Conservation (phyloP, 2,329 filamentous ascomycete genomes). For the Cladophialophora bantiana region DNA sequence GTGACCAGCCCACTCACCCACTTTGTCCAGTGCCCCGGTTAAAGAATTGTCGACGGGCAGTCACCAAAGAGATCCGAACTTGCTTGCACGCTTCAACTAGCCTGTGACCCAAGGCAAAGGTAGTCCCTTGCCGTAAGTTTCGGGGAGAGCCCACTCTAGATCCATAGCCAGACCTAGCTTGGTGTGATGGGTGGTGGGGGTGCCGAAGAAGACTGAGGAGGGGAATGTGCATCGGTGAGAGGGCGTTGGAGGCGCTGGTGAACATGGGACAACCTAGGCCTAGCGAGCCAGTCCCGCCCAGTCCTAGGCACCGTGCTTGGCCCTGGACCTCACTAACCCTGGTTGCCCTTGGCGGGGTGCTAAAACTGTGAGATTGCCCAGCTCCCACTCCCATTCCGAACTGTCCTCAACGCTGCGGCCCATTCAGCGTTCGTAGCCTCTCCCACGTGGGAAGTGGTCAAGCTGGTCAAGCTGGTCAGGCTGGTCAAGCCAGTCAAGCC, state of each 20-base stretch:
- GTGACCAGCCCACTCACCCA: background rate
- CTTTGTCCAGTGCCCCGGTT: background rate
- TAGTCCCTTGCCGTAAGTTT: background rate
- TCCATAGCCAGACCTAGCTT: background rate
- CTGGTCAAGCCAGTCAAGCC: background rate
- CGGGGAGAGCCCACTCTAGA: background rate
- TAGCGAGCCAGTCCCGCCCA: too few species aligned
- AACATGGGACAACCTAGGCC: too few species aligned
- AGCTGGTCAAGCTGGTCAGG: background rate
- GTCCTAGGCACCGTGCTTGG: background rate
- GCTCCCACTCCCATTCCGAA: background rate
- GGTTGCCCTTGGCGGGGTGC: background rate
- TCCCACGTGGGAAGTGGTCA: background rate
- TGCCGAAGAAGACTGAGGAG: background rate
- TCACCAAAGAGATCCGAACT: conserved; percentile 17
- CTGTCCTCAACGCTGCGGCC: background rate
- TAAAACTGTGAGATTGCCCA: background rate
- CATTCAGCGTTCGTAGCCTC: background rate
- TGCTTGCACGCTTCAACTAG: background rate
- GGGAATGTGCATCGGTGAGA: background rate
- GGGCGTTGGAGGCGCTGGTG: background rate
- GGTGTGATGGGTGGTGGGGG: background rate
- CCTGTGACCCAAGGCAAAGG: background rate
- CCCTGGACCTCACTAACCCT: background rate
- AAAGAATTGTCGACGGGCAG: conserved; percentile 1